These are phyloP conservation scores for Cladorrhinum sp. DNA, from an alignment of 2,329 filamentous ascomycete species.

Conservation along the genomic window DNA sequence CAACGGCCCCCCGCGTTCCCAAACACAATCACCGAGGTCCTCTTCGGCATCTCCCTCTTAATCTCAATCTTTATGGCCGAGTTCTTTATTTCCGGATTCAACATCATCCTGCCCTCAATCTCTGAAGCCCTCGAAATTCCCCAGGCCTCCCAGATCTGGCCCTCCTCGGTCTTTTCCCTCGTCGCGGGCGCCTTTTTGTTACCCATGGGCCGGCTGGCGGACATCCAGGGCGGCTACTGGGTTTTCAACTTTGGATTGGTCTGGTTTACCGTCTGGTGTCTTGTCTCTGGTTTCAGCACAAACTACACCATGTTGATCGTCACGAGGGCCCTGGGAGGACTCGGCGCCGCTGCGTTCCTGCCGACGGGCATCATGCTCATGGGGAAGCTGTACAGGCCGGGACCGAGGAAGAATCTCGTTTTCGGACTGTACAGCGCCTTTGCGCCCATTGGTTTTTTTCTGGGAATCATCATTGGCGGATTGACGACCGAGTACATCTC, in stretches of 20 bases:
- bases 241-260: slow-evolving; percentile 58
- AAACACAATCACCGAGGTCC: slow-evolving; percentile 53
- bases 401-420: slow-evolving; percentile 68
- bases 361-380: slow-evolving; percentile 68
- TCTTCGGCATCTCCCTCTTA: slow-evolving; percentile 61
- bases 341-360: slow-evolving; percentile 70
- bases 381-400: slow-evolving; percentile 65
- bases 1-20: slow-evolving; percentile 57
- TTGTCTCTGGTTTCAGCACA: slow-evolving; percentile 67
- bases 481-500: slow-evolving; percentile 56
- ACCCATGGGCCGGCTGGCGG: slow-evolving; percentile 58
- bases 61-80: slow-evolving; percentile 65
- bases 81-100: slow-evolving; percentile 76
- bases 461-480: slow-evolving; percentile 66
- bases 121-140: slow-evolving; percentile 62
- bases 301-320: slow-evolving; percentile 69
- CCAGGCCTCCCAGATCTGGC: slow-evolving; percentile 59
- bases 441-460: slow-evolving; percentile 57
- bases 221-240: slow-evolving; percentile 60
- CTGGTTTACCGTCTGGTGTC: slow-evolving; percentile 67
- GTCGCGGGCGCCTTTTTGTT: slow-evolving; percentile 57
- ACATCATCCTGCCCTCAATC: slow-evolving; percentile 67
- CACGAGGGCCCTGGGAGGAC: slow-evolving; percentile 70
- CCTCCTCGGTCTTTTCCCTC: slow-evolving; percentile 58
- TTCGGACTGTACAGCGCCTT: slow-evolving; percentile 58